Base-by-base conservation (phyloP, 75 land plant genomes). In the Cunninghamia lanceolata region DNA sequence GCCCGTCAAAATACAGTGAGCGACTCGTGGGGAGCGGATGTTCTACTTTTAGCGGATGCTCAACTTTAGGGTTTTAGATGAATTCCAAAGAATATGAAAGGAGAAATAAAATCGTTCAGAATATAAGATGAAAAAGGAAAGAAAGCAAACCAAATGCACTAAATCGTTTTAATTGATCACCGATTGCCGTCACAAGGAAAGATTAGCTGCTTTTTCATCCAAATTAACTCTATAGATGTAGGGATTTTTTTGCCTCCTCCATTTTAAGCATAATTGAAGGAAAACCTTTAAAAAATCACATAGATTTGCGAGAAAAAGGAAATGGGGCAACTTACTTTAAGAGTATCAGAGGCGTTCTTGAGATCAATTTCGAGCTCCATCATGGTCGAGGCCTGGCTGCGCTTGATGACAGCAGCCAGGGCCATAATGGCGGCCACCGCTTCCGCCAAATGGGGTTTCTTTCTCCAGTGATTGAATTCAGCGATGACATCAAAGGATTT, bases 321-420 rank as follows among this genome's bases (percentile, higher is more conserved):
- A 30, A 32, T 16, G 43, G 84, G 68, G 71, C 16, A 34, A 71
- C 36, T 71, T 32, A 96, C 99, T 93, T 96, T 96, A 56, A 96
- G 95, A 9, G 93, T 87, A 34, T 96, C 95, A 8, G 98, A 93
- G 3, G 99, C 99, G 80, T 96, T 94, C 85, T 94, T 96, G 74
- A 97, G 95, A 89, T 97, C 99, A 74, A 93, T 92, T 82, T 96
- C 99, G 0, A 96, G 95, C 85, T 97, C 99, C 97, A 97, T 97
- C 98, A 97, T 96, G 77, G 99, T 97, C 17, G 94, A 89, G 38
- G 98, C 99, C 88, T 94, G 85, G 83, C 98, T 97, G 28, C 87
- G 88, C 85, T 94, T 77, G 47, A 96, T 97, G 10, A 96, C 94
- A 14, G 98, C 88, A n/a, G 98, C 93, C 70, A 97, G 84, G 1